phyloP scores from a whole-genome alignment of 345 rosid species.

The Eucalyptus sideroxylon region DNA sequence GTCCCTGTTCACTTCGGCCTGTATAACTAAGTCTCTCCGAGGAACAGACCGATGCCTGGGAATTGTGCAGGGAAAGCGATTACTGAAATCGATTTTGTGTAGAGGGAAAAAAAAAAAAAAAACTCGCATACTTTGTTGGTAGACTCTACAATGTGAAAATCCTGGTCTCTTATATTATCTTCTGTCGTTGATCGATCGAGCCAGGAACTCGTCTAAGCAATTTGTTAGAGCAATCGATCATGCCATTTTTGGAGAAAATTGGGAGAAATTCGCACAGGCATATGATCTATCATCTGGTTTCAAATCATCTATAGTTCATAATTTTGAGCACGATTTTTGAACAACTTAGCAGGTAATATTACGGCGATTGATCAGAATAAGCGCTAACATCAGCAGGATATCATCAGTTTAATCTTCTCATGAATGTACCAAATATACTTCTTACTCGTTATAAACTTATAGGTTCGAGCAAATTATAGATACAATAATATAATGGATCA shows the following conservation, averaged over 20 bases:
- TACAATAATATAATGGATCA: background rate
- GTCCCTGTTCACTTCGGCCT: constrained; percentile 33
- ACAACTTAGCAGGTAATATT: background rate
- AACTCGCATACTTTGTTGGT: background rate
- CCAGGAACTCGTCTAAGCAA: background rate
- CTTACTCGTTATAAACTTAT: background rate
- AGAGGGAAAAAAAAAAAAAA: background rate
- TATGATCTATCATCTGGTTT: background rate
- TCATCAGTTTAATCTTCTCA: background rate
- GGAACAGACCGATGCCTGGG: background rate
- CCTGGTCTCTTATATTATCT: background rate
- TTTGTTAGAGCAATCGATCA: background rate
- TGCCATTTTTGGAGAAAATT: background rate
- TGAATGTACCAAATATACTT: background rate
- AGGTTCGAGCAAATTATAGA: background rate
- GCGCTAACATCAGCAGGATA: background rate
- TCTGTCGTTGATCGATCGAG: background rate
- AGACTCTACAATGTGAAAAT: background rate
- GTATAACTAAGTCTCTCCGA: background rate
- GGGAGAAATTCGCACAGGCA: background rate
- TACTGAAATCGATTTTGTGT: background rate
- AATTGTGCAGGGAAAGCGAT: background rate
- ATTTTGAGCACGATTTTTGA: background rate
- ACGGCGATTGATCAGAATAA: background rate
- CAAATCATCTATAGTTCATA: background rate